Evolutionary conservation across 192 early-diverging fungal species (phyloP).

Genomic region (Martensiomyces pterosporus): DNA sequence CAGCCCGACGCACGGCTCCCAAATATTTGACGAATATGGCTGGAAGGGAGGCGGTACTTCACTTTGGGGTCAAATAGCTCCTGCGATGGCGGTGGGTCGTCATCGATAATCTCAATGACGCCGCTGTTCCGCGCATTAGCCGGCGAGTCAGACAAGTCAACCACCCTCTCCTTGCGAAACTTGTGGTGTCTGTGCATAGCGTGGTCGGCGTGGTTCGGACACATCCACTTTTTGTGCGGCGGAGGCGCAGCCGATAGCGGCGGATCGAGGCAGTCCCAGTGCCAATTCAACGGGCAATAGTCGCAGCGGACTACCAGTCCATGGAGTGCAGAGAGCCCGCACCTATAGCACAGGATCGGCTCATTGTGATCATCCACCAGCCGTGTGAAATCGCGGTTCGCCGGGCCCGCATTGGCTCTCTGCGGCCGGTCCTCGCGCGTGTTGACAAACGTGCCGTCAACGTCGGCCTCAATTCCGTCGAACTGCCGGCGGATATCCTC

Average conservation of each 20-base stretch:
- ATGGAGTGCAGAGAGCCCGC: constrained; percentile 39
- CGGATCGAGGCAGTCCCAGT: constrained; percentile 50
- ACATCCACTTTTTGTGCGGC: constrained; percentile 44
- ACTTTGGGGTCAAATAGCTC: constrained; percentile 48
- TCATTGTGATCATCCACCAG: constrained; percentile 38
- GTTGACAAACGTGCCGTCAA: constrained; percentile 37
- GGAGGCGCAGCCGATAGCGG: constrained; percentile 42
- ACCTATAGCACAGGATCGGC: constrained; percentile 43
- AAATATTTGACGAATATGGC: constrained; percentile 15
- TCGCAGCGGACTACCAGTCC: constrained; percentile 43
- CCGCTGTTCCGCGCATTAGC: constrained; percentile 34
- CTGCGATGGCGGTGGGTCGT: constrained; percentile 31
- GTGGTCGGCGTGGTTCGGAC: constrained; percentile 49
- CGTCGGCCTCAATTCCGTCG: constrained; percentile 39
- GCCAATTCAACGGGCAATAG: constrained; percentile 49
- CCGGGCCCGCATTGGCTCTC: constrained; percentile 14
- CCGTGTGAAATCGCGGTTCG: constrained; percentile 38
- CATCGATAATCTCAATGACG: constrained; percentile 41
- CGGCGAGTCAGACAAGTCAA: constrained; percentile 32
- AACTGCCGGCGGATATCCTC: constrained; percentile 46
- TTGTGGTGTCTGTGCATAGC: constrained; percentile 34
- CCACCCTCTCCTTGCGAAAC: constrained; percentile 43
- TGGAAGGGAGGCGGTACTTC: constrained; percentile 28
- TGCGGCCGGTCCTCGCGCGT: constrained; percentile 30
- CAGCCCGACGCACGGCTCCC: neutral